Percentiles rank a stretch among this genome's conserved stretches.
Conservation (phyloP, 805 yeast species). For the Saccharomycopsis fibuligera region DNA sequence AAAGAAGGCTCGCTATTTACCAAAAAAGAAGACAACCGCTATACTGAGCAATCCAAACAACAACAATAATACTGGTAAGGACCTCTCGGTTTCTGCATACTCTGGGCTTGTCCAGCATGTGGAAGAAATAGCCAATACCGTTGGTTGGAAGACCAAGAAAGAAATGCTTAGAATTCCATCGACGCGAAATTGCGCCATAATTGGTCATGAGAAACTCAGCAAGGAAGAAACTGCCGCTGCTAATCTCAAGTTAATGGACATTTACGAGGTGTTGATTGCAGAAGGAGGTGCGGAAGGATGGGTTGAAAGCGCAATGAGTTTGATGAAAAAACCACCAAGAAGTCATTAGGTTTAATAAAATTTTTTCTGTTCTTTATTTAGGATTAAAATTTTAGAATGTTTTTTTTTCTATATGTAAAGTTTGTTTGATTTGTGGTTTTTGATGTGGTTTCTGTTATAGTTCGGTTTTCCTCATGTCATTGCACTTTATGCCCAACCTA, state of each 20-base stretch:
- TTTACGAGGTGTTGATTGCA: conserved; percentile 55
- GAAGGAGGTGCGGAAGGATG: conserved; percentile 92
- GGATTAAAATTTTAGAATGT: background rate
- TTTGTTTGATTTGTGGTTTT: background rate
- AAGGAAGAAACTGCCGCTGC: conserved; percentile 22
- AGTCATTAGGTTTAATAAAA: conserved; percentile 58
- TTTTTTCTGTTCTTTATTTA: background rate
- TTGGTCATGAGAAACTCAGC: conserved; percentile 45
- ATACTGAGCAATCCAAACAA: conserved; percentile 3
- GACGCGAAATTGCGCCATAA: conserved; percentile 85
- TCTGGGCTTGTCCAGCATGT: conserved; percentile 84
- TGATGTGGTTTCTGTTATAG: background rate
- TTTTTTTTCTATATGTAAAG: background rate
- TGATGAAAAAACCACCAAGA: conserved; percentile 67
- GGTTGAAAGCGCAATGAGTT: conserved; percentile 72
- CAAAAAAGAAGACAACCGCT: conserved; percentile 28
- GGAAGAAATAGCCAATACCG: conserved; percentile 53
- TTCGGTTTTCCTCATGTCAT: too few species aligned
- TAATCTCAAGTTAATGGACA: conserved; percentile 23
- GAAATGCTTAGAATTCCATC: conserved; percentile 92
- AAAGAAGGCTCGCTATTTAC: conserved; percentile 53
- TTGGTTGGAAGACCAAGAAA: conserved; percentile 81
- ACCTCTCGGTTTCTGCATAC: conserved; percentile 53
- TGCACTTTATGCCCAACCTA: too few species aligned
- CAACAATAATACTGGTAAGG: conserved; percentile 19